These are phyloP conservation scores for Ascochyta lentis DNA, from an alignment of 2,329 filamentous ascomycete genomes.

Conservation along the genomic window DNA sequence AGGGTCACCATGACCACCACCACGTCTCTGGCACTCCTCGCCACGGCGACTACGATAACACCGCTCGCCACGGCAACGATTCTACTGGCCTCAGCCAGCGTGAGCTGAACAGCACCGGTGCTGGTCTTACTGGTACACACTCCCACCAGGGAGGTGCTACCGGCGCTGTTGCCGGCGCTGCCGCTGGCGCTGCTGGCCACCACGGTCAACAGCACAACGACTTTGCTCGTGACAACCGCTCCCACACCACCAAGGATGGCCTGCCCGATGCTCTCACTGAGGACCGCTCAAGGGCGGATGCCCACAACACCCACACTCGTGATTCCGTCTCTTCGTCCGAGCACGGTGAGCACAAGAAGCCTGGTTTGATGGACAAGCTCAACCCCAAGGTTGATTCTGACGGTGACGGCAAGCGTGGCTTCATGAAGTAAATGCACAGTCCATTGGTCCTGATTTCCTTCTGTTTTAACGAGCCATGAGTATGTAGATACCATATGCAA, in stretches of 20 bases:
- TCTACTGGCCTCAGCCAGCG: conserved; percentile 6
- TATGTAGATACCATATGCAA: conserved; percentile 14
- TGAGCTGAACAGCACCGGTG: conserved; percentile 1
- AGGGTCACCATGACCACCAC: conserved; percentile 26
- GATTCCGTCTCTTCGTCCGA: conserved; percentile 7
- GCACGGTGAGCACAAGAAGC: conserved; percentile 46
- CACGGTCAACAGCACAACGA: conserved; percentile 18
- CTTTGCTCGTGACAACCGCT: conserved; percentile 8
- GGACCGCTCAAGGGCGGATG: conserved; percentile 21
- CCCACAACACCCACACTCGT: conserved; percentile 18
- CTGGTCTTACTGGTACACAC: conserved; percentile 1
- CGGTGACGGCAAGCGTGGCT: conserved; percentile 63
- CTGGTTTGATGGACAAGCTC: conserved; percentile 59
- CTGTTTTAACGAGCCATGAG: conserved; percentile 8
- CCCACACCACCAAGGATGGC: conserved; percentile 12
- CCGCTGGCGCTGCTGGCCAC: conserved; percentile 12
- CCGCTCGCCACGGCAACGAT: conserved; percentile 11
- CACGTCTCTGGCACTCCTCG: conserved; percentile 11
- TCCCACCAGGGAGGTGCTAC: neutral
- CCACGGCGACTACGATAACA: conserved; percentile 28
- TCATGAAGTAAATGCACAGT: conserved; percentile 55
- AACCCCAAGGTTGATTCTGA: conserved; percentile 61
- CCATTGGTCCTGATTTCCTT: neutral
- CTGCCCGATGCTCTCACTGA: conserved; percentile 24
- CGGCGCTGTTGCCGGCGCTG: conserved; percentile 6